Evolutionary conservation across 129 eudicot species (phyloP).

Genomic region (Pseudognaphalium luteoalbum): DNA sequence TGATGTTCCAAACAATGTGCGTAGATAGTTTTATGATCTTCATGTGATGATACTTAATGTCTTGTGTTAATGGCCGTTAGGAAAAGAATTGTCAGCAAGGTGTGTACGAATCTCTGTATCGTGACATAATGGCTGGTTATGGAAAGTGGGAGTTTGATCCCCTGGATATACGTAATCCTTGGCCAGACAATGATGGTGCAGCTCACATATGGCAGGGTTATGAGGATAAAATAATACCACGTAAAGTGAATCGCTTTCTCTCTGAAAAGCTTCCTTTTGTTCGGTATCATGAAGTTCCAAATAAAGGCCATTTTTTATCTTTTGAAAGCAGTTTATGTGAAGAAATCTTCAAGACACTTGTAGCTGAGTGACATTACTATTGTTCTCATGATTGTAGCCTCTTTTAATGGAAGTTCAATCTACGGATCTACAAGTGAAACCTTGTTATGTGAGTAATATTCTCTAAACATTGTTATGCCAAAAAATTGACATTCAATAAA

Average conservation of each 20-base stretch:
- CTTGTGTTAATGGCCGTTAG: constrained; percentile 29
- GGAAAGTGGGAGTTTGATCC: constrained; percentile 79
- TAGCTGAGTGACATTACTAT: constrained; percentile 34
- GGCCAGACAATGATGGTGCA: constrained; percentile 56
- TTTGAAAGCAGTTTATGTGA: constrained; percentile 41
- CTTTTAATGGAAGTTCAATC: background rate
- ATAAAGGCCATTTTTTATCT: constrained; percentile 49
- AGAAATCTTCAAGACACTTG: constrained; percentile 46
- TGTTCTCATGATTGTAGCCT: background rate
- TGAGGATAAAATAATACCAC: constrained; percentile 55
- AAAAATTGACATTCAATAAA: background rate
- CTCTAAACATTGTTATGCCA: background rate
- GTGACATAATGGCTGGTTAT: constrained; percentile 57
- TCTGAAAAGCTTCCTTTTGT: constrained; percentile 59
- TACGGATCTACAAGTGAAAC: background rate
- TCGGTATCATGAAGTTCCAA: constrained; percentile 61
- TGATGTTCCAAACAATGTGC: background rate
- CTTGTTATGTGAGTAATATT: background rate
- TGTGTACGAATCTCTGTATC: constrained; percentile 49
- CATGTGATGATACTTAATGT: background rate
- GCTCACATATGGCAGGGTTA: constrained; percentile 73
- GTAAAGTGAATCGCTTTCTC: constrained; percentile 42
- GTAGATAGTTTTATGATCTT: background rate
- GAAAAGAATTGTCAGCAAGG: constrained; percentile 62
- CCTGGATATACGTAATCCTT: constrained; percentile 50